Base-by-base conservation (phyloP, 2,329 filamentous ascomycete species). In the Pseudopithomyces chartarum region DNA sequence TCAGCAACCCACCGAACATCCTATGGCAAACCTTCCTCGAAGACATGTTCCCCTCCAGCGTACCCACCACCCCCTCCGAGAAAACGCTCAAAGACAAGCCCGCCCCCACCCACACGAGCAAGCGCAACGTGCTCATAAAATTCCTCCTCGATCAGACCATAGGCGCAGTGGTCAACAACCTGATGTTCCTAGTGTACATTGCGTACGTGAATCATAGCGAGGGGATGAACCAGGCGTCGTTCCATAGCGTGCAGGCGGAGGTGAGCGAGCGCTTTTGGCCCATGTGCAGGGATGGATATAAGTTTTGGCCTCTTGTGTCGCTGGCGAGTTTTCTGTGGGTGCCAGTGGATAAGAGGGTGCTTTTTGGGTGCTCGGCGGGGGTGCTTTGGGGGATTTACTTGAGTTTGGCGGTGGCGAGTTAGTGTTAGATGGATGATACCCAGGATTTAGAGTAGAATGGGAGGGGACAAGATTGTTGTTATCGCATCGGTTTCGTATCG, bases 21-120 rank as follows among this genome's bases (percentile, higher is more conserved):
- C 72, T 91, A 66, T 97, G 92, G 92, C 92, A 96, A 81, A 83
- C 86, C 39, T 90, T 84, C 70, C 82, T 97, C 51, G 92, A 97
- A 76, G 79, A 83, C 6, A 77, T 81, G 3, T 96, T 92, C 69
- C 92, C 92, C 0, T 88, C 89, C 0, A 42, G 73, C 76, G 47
- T 80, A 11, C 65, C 78, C 5, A 76, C 76, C 53, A 70, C 66
- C 6, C 52, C 61, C 13, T 51, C 56, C 12, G 66, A 73, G 53
- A 73, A 77, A 55, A 42, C 64, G 66, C 40, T 63, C 65, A 49
- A 68, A 74, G 47, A 65, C 58, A 65, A 74, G 42, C 54, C 51
- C 59, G 61, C 59, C 10, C 62, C 68, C 40, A 67, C 64, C 23
- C 65, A 62, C 55, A 81, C 80, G 59, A 87, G 85, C 71, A 74